Evolutionary conservation across 805 yeast genomes (phyloP), one percentile per base, ranked within the genome.

Genomic region (Kodamaea kaohsiungensis): DNA sequence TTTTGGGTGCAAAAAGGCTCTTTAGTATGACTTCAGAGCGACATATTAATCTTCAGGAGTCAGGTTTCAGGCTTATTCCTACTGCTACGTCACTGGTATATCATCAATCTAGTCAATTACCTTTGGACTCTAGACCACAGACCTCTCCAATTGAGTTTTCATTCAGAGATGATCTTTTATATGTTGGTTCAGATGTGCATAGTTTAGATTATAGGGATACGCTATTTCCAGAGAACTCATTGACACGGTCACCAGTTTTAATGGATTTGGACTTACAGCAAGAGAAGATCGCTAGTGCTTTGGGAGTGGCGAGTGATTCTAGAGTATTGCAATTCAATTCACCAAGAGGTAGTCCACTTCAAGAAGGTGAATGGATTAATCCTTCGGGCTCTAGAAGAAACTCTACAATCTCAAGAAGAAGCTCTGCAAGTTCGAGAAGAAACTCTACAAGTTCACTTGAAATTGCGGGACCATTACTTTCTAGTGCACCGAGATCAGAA

Each of bases 211-310:
- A 10, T 12, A 30, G 35, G 8, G 35, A 30, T 30, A 30, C 35
- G 10, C 35, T 30, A 5, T 30, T 10, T 30, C 35, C 35, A 5
- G 35, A 5, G 8, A 30, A 8, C 8, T 30, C 35, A 4, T 30
- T 30, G 13, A 30, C 13, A 12, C 3, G 13, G 16, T 39, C 52
- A 9, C 40, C 46, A n/a, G 37, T 17, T 17, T 7, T 15, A 35
- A 9, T 35, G 18, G n/a, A 18, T 16, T 27, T 19, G 27, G 50
- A 40, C 46, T 25, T 19, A 12, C 78, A 75, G 47, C 66, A 73
- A 45, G 73, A 68, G 5, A 65, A 66, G 16, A 77, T 83, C 13
- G 85, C 86, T 1, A 75, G 71, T 33, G 86, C 86, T 0, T 65
- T 84, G 37, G 81, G 83, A 2, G 72, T 80, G 51, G 65, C 63